Base-by-base conservation (phyloP, 176 grass and related monocot genomes). In the Oryza glumipatula region DNA sequence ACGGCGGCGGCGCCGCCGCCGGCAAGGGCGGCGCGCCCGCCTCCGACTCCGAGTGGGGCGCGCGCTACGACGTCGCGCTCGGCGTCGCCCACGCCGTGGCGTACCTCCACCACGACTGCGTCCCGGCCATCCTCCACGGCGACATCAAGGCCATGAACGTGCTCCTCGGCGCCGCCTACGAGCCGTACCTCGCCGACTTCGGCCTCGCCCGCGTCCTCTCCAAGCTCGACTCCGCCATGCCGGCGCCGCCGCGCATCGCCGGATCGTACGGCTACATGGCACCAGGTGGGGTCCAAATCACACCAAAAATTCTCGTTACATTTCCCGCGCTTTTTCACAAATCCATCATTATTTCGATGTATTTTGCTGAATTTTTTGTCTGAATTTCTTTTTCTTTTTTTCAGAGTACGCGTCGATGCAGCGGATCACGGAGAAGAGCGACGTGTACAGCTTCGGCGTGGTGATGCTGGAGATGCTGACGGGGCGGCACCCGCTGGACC, bases 71-170 rank as follows among this genome's bases (percentile, higher is more conserved):
- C 30, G 83, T 99, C 22, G 91, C 88, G 79, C 73, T 96, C 4
- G 94, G 97, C 10, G 76, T 99, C 35, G 97, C 97, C 14, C 92
- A 99, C 80, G 97, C 97, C 39, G 73, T 99, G 11, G 90, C 97
- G 1, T 99, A 99, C 73, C 88, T 99, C 9, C 97, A 99, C 88
- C 97, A 99, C 22, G 97, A 96, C 85, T 99, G 97, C 74, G 81
- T 96, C 56, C 97, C 97, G 38, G 94, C 94, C 22, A 99, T 99
- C 85, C 78, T 99, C 68, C 97, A 99, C 86, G 94, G 94, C 0
- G 97, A 99, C 76, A 71, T 99, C 22, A 99, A 99, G 88, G 63
- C 97, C 46, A 94, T 99, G 97, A 99, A 99, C 84, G 97, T 99
- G 19, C 66, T 99, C 35, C 84, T 99, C 60, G 97, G 97, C 5